Evolutionary conservation across 164 flowering plant genomes (phyloP).

Genomic region (Berberis thunbergii): DNA sequence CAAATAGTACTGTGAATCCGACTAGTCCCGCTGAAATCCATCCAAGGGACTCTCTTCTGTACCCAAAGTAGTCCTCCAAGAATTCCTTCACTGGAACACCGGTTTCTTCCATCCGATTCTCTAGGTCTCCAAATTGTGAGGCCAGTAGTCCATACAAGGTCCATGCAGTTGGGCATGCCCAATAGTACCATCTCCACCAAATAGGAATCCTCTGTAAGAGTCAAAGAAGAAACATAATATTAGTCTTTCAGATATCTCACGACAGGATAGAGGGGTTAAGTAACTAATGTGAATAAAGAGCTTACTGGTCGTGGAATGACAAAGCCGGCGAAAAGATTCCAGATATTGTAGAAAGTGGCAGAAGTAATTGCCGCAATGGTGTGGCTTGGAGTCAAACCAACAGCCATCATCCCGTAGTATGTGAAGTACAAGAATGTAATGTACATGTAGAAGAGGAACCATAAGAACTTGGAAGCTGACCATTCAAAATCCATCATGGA

Average conservation of each 20-base stretch:
- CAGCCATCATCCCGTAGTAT: constrained; percentile 51
- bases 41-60: constrained; percentile 24
- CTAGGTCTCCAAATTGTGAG: constrained; percentile 43
- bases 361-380: constrained; percentile 29
- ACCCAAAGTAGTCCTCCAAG: constrained; percentile 29
- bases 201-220: constrained; percentile 39
- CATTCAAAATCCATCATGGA: constrained; percentile 52
- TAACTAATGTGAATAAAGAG: not conserved
- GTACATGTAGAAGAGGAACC: constrained; percentile 46
- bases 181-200: constrained; percentile 66
- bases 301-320: constrained; percentile 32
- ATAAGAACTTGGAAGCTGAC: constrained; percentile 41
- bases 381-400: constrained; percentile 45
- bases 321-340: constrained; percentile 38
- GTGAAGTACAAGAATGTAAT: constrained; percentile 48
- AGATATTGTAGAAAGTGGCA: constrained; percentile 28
- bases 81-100: constrained; percentile 21
- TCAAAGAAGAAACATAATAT: constrained; percentile 1
- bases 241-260: not conserved
- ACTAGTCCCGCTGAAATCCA: constrained; percentile 20
- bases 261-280: not conserved
- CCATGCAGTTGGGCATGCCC: constrained; percentile 46
- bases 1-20: constrained; percentile 35
- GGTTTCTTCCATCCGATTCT: constrained; percentile 3
- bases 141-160: constrained; percentile 40